Conservation (phyloP, 805 yeast species). For the Barnettozyma wickerhamii region DNA sequence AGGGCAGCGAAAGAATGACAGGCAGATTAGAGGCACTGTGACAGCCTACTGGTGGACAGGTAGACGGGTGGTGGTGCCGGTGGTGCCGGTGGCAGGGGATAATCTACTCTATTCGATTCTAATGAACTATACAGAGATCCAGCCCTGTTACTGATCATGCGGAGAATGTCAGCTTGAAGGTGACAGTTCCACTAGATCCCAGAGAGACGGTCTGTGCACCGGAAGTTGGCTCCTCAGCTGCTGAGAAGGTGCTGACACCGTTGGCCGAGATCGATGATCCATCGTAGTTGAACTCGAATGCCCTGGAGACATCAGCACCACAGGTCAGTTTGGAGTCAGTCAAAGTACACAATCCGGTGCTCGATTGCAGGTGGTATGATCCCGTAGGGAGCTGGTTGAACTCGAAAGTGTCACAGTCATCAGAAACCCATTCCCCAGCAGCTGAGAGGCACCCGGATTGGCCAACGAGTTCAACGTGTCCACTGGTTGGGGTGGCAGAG, state of each 20-base stretch:
- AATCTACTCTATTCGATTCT: too few species aligned
- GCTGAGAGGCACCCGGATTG: constrained; percentile 70
- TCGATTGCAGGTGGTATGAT: constrained; percentile 50
- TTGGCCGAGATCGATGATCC: constrained; percentile 3
- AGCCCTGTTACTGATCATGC: too few species aligned
- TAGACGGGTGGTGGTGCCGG: too few species aligned
- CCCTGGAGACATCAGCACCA: constrained; percentile 53
- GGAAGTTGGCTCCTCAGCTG: not conserved
- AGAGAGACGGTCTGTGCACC: not conserved
- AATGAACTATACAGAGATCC: too few species aligned
- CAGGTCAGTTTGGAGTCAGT: constrained; percentile 20
- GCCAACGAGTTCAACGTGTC: constrained; percentile 44
- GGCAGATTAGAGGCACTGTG: too few species aligned
- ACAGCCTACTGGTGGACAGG: too few species aligned
- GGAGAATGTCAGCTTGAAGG: not conserved
- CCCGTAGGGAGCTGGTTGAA: constrained; percentile 37
- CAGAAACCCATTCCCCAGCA: constrained; percentile 77
- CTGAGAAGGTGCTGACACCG: constrained; percentile 3
- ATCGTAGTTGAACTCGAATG: constrained; percentile 28
- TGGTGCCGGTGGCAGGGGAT: too few species aligned
- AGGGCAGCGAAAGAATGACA: too few species aligned
- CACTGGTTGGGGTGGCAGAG: not conserved
- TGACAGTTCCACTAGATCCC: not conserved
- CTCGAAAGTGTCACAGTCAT: constrained; percentile 75
- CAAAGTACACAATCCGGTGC: constrained; percentile 67